These are phyloP conservation scores for Aurinia saxatilis DNA, from an alignment of 345 rosid species.

Conservation along the genomic window DNA sequence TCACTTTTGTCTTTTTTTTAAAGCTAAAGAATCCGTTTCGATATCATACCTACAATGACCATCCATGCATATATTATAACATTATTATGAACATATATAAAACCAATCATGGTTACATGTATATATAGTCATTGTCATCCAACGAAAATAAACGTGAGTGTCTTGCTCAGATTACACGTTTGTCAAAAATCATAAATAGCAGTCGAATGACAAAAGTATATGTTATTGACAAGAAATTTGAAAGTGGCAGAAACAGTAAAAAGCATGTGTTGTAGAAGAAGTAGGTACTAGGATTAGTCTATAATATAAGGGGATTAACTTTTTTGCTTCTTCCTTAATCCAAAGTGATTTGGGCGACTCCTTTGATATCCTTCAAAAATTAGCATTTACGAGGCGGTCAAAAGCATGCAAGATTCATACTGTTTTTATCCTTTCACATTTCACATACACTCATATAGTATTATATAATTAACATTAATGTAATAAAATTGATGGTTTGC, in stretches of 20 bases:
- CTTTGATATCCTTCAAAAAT: conserved; percentile 15
- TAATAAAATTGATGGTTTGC: not conserved
- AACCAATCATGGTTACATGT: not conserved
- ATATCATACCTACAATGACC: conserved; percentile 16
- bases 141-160: not conserved
- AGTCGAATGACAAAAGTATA: too few species aligned
- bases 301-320: conserved; percentile 4
- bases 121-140: conserved; percentile 17
- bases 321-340: conserved; percentile 15
- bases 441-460: not conserved
- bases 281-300: too few species aligned
- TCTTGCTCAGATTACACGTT: too few species aligned
- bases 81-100: not conserved
- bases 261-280: too few species aligned
- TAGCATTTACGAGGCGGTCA: conserved; percentile 26
- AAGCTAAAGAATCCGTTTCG: conserved; percentile 27
- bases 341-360: conserved; percentile 14
- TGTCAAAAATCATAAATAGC: too few species aligned
- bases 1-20: conserved; percentile 14
- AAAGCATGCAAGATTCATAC: conserved; percentile 18
- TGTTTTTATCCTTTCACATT: conserved; percentile 7
- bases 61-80: conserved; percentile 6
- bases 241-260: too few species aligned
- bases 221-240: too few species aligned
- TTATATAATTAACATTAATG: not conserved